A percentile compares a stretch with the other conserved stretches of the same genome.
Evolutionary conservation across 2,329 filamentous ascomycete species (phyloP).

Genomic region (Torrubiella hemipterigena): DNA sequence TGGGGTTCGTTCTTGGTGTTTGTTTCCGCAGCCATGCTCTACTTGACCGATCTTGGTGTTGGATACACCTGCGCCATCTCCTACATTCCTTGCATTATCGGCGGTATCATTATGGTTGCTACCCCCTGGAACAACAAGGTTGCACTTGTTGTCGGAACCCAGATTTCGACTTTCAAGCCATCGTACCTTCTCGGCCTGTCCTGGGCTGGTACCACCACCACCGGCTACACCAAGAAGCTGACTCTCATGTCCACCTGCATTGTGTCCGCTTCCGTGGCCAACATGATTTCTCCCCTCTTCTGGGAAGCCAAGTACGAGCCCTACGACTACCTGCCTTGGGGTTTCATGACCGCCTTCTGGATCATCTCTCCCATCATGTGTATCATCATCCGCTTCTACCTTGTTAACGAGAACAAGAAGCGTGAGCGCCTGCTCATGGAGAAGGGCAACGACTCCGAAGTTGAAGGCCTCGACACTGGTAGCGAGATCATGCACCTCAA

Average conservation of each 20-base stretch:
- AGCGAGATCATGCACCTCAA: slow-evolving; percentile 9
- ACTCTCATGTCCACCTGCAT: slow-evolving; percentile 12
- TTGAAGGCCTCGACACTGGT: slow-evolving; percentile 8
- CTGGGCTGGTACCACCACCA: slow-evolving; percentile 14
- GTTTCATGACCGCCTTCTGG: slow-evolving; percentile 14
- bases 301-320: slow-evolving; percentile 13
- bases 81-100: slow-evolving; percentile 13
- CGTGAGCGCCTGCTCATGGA: slow-evolving; percentile 5
- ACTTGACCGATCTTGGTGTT: slow-evolving; percentile 10
- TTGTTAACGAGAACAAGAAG: slow-evolving; percentile 9
- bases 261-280: slow-evolving; percentile 11
- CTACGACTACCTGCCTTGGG: slow-evolving; percentile 11
- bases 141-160: slow-evolving; percentile 15
- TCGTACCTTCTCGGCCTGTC: slow-evolving; percentile 15
- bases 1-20: slow-evolving; percentile 11
- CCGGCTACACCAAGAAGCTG: slow-evolving; percentile 13
- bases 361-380: slow-evolving; percentile 14
- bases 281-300: slow-evolving; percentile 16
- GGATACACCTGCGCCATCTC: slow-evolving; percentile 15
- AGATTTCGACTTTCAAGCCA: slow-evolving; percentile 17
- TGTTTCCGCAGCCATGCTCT: slow-evolving; percentile 11
- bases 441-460: slow-evolving; percentile 6
- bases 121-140: slow-evolving; percentile 15
- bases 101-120: slow-evolving; percentile 11
- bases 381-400: slow-evolving; percentile 12